Base-by-base conservation (phyloP, 192 early-diverging fungal species). In the Entomortierella lignicola region DNA sequence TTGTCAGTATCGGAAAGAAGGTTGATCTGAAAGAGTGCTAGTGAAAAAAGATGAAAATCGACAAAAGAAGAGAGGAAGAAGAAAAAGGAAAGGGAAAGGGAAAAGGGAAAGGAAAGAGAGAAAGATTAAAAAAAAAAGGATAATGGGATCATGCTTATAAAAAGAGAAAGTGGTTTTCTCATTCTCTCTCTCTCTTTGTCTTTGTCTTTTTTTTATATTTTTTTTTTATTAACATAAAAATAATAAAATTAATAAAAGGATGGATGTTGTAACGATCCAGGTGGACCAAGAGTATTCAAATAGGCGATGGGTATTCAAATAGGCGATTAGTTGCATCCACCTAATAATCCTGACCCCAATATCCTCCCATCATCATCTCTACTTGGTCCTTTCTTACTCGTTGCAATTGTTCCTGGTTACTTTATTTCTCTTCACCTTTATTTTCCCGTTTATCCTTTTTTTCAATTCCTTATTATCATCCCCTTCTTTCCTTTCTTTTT, bases 121-220 rank as follows among this genome's bases (percentile, higher is more conserved):
- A 8, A 18, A 20, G 43, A 50, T 25, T 32, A 18, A 53, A 17
- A 59, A 27, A 26, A n/a, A 58, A 47, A 5, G 1, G 31, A 42
- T 34, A 48, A 15, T 20, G 30, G 42, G 42, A 50, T 58, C 55
- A 67, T 58, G 44, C 42, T 48, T 30, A 67, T 12, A 32, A 55
- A 34, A 34, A 27, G n/a, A 25, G 30, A 60, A 47, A 54, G 42
- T 30, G 41, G 60, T 51, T 37, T 15, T 47, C 20, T n/a, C 20
- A 4, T 20, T 47, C 44, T 47, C 15, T 47, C 44, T 11, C 44
- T 42, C 13, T 42, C 39, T n/a, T n/a, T n/a, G n/a, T n/a, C n/a
- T n/a, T n/a, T n/a, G n/a, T n/a, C n/a, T n/a, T n/a, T n/a, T n/a
- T n/a, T n/a, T n/a, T n/a, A n/a, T n/a, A n/a, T n/a, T n/a, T n/a